phyloP scores from a whole-genome alignment of 2,329 filamentous ascomycete genomes.

The Colletotrichum caudatum region DNA sequence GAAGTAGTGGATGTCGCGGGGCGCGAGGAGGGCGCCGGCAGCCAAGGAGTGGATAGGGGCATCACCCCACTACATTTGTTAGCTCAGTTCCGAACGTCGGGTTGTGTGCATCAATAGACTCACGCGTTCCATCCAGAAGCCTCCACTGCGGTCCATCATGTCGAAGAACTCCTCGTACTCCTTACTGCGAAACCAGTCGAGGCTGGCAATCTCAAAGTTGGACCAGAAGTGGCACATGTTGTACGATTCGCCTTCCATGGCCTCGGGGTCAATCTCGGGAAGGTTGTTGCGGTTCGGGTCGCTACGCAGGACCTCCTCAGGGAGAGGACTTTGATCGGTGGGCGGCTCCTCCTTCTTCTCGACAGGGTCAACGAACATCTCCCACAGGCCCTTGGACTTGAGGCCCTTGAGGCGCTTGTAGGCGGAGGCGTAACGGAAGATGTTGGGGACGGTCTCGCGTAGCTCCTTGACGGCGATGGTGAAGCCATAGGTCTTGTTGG shows the following conservation, averaged over 20 bases:
- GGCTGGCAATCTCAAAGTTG: constrained; percentile 96
- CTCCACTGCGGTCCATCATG: constrained; percentile 98
- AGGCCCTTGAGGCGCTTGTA: constrained; percentile 95
- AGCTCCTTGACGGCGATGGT: constrained; percentile 99
- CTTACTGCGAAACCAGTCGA: constrained; percentile 97
- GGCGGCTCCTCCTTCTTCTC: constrained; percentile 72
- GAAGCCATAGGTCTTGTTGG: constrained; percentile 98
- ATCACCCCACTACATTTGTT: constrained; percentile 87
- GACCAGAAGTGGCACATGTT: constrained; percentile 99
- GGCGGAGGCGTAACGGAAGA: constrained; percentile 98
- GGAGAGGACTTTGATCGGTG: constrained; percentile 73
- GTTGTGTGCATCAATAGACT: constrained; percentile 43
- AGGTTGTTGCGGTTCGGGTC: constrained; percentile 78
- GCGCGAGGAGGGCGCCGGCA: constrained; percentile 85
- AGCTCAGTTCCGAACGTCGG: constrained; percentile 46
- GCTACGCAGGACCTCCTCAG: constrained; percentile 83
- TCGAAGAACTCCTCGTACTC: constrained; percentile 98
- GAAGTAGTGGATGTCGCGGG: constrained; percentile 96
- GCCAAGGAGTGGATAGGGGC: constrained; percentile 98
- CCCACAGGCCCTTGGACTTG: constrained; percentile 93
- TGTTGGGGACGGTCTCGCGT: constrained; percentile 96
- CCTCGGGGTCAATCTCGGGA: constrained; percentile 88
- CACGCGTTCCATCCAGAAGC: constrained; percentile 99
- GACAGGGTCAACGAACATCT: constrained; percentile 91
- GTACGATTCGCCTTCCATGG: constrained; percentile 97